Base-by-base conservation (phyloP, 2,329 filamentous ascomycete species). In the Nigrospora oryzae region DNA sequence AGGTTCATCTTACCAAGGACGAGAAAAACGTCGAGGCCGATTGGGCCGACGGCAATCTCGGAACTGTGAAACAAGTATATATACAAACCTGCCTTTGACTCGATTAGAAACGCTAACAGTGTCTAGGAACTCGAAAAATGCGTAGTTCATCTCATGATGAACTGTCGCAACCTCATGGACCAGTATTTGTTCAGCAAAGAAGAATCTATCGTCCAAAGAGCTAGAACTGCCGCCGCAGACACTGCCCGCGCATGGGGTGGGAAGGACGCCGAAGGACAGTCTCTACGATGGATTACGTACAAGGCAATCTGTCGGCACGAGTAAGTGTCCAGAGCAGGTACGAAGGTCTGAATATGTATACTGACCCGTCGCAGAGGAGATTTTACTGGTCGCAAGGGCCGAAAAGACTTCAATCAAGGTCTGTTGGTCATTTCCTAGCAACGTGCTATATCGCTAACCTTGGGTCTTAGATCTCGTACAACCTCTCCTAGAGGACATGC, bases 1-100 rank as follows among this genome's bases (percentile, higher is more conserved):
- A 0, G 49, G 51, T 3, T 51, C 53, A 15, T 17, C 58, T 39
- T 17, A 19, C 11, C 28, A 28, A 40, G 11, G 23, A 16, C 4
- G 28, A 42, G 28, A 16, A 33, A 11, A 33, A 19, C 3, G 28
- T 8, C 10, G 28, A 38, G 23, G 35, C 36, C 5, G 14, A 42
- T n/a, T 36, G 17, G 15, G 17, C 40, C 15, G 14, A 17, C 10
- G 19, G 19, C 8, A 40, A 43, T 10, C 11, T 43, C 3, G n/a
- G 11, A 10, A 31, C 10, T 1, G 36, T 46, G n/a, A 23, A 7
- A 43, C 16, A 13, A n/a, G 40, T 28, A 28, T 28, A 28, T 7
- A 28, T 28, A 6, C 23, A 28, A 28, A 10, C 23, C 5, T 28
- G 5, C 8, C 23, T 28, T 28, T 10, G 8, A 10, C 2, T 28